phyloP scores from a whole-genome alignment of 495 filamentous ascomycete genomes.

The Xylaria castorea region DNA sequence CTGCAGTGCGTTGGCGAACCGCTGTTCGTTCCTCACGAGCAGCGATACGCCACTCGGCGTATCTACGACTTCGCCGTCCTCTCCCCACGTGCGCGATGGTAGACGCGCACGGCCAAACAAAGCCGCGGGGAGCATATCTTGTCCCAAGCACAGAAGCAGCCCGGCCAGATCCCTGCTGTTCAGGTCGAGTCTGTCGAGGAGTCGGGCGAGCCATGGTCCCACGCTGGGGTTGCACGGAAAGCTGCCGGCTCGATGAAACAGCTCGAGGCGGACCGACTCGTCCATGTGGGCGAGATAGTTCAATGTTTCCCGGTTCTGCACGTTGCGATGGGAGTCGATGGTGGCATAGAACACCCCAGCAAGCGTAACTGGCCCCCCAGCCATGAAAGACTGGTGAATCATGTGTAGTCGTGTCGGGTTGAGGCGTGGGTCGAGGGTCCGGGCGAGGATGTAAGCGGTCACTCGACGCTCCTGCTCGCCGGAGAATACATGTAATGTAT shows the following conservation, averaged over 20 bases:
- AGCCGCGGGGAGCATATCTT: conserved; percentile 7
- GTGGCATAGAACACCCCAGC: conserved; percentile 28
- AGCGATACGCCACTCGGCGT: neutral
- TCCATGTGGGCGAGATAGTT: conserved; percentile 9
- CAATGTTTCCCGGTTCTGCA: conserved; percentile 23
- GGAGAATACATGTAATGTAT: neutral
- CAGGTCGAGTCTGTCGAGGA: conserved; percentile 16
- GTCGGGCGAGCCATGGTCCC: conserved; percentile 7
- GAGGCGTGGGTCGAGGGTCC: neutral
- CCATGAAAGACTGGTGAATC: neutral
- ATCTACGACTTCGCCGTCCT: conserved; percentile 22
- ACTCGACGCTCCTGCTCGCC: conserved; percentile 5
- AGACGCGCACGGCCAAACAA: conserved; percentile 22
- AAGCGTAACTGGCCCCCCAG: conserved; percentile 24
- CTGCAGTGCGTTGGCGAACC: neutral
- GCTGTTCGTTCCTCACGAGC: neutral
- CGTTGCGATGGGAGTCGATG: conserved; percentile 25
- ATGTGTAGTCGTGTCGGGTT: neutral
- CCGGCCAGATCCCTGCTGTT: conserved; percentile 18
- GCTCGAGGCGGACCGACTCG: conserved; percentile 6
- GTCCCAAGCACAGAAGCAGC: conserved; percentile 27
- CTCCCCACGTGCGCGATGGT: conserved; percentile 26
- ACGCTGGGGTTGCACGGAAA: conserved; percentile 28
- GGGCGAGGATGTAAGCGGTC: neutral
- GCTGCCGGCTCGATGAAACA: conserved; percentile 14